Evolutionary conservation across 257 asterid genomes (phyloP), one percentile per base, ranked within the genome.

Genomic region (Nyctanthes arbortristis): DNA sequence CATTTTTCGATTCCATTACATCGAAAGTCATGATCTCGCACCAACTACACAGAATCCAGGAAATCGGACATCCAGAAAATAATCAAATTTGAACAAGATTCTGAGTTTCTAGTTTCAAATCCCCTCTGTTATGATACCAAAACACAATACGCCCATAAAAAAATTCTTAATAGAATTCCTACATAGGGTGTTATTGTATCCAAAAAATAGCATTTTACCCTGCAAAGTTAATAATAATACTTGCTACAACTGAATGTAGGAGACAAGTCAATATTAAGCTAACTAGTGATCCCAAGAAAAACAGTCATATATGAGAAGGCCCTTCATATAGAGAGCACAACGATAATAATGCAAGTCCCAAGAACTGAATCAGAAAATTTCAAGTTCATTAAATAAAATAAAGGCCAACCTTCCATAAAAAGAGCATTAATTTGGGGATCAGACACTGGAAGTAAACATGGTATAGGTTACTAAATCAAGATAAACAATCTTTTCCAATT

Each of bases 381-480:
- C 59, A 52, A 52, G 16, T 52, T 22, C 59, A 52, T 52, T 52
- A 20, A 22, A 24, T 22, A 52, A 24, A 52, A 7, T 9, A 14
- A 7, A 7, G 59, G 20, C 59, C 8, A 52, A n/a, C 30, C 24
- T 52, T 24, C 24, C 14, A 22, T 52, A 2, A 52, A n/a, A 52
- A 52, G 13, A 52, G 59, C 14, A 22, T 3, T 52, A 20, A 24
- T 14, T 16, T 52, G 59, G n/a, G 30, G n/a, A 22, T 24, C 59
- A 52, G 59, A 52, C 29, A 10, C 2, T 43, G 22, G 24, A 18
- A 43, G 54, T 9, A n/a, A n/a, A 43, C 54, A 16, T 16, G n/a
- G n/a, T 43, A 20, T 43, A 24, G n/a, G 24, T 43, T 16, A 43
- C 52, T 33, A 56, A 69, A 55, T 45, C 35, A 45, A 64, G 63